These are phyloP conservation scores for Kwoniella botswanensis DNA, from an alignment of 768 basidiomycete genomes.

Conservation along the genomic window DNA sequence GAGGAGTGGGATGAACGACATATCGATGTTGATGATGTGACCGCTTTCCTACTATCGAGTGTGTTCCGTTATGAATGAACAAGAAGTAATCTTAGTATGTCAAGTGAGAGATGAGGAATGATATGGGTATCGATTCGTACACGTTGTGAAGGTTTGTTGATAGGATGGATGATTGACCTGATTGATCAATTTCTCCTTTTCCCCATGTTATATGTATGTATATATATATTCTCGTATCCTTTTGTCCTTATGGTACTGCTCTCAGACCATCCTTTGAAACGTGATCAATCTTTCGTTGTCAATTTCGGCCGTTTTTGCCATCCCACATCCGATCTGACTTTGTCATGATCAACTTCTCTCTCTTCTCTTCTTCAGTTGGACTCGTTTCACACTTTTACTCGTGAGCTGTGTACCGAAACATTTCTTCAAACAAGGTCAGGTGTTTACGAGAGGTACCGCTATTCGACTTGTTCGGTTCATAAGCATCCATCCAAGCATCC, in stretches of 20 bases:
- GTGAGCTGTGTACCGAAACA: neutral
- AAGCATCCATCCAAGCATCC: neutral
- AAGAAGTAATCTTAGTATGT: neutral
- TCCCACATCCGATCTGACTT: neutral
- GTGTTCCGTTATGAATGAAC: neutral
- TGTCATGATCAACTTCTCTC: neutral
- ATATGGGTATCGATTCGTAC: neutral
- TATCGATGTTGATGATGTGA: neutral
- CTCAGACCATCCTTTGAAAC: conserved; percentile 10
- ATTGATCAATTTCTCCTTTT: conserved; percentile 2
- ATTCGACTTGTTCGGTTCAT: neutral
- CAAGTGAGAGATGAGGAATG: neutral
- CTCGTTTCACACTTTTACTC: neutral
- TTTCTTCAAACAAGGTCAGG: neutral
- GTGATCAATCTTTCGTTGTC: neutral
- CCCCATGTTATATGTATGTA: neutral
- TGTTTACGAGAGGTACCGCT: neutral
- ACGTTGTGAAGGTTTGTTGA: conserved; percentile 1
- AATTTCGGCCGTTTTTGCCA: conserved; percentile 6
- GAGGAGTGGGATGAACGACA: conserved; percentile 30
- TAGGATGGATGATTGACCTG: neutral
- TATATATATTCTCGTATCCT: neutral
- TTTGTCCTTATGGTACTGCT: neutral
- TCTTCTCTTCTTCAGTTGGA: neutral
- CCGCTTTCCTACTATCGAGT: neutral